Evolutionary conservation across 345 rosid genomes (phyloP).

Genomic region (Mallotus nudiflorus): DNA sequence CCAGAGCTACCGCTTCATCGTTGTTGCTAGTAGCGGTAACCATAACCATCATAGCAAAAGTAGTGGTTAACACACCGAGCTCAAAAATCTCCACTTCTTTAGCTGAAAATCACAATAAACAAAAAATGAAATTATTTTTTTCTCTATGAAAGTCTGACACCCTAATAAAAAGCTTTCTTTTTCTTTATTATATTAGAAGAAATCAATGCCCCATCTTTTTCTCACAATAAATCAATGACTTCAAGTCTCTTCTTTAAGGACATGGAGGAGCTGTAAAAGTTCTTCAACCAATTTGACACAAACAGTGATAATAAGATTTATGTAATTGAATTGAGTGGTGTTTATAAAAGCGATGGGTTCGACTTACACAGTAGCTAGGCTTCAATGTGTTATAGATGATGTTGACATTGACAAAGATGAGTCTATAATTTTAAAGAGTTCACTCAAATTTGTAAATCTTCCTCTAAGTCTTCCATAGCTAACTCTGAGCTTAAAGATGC

Average conservation of each 20-base stretch:
- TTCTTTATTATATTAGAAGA: too few relatives aligned
- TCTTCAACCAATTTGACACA: conserved; percentile 78
- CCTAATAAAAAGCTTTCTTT: too few relatives aligned
- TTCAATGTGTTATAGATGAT: conserved; percentile 63
- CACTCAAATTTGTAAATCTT: conserved; percentile 51
- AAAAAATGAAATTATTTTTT: too few relatives aligned
- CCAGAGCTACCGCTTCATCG: conserved; percentile 38
- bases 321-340: conserved; percentile 54
- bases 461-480: conserved; percentile 32
- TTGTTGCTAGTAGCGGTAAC: conserved; percentile 38
- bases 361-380: conserved; percentile 40
- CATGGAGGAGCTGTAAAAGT: conserved; percentile 50
- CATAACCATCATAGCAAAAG: conserved; percentile 56
- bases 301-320: conserved; percentile 94
- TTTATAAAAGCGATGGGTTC: conserved; percentile 68
- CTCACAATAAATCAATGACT: not conserved
- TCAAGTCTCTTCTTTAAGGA: not conserved
- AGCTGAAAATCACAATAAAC: too few relatives aligned
- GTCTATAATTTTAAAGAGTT: conserved; percentile 62
- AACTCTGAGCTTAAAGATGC: conserved; percentile 76
- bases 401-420: conserved; percentile 83
- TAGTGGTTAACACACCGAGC: conserved; percentile 77
- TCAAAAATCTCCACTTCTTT: not conserved
- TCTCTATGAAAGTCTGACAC: too few relatives aligned
- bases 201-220: too few relatives aligned